phyloP scores from a whole-genome alignment of 257 asterid species.

The Parsonsia alboflavescens region DNA sequence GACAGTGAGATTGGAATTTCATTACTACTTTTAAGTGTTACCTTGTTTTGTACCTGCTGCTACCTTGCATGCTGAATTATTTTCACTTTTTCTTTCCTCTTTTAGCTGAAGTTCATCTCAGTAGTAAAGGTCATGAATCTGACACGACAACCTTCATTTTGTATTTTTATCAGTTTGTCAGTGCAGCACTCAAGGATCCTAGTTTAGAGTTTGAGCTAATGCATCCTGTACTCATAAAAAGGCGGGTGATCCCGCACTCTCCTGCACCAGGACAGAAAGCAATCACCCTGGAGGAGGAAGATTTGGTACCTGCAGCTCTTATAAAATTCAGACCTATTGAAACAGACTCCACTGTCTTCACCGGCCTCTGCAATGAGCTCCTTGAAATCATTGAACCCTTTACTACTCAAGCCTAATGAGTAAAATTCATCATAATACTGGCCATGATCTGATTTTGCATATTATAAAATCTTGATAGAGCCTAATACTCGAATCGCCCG shows the following conservation, averaged over 20 bases:
- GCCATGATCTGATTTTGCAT: neutral
- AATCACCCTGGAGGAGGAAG: slow-evolving; percentile 72
- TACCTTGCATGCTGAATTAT: neutral
- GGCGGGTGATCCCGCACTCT: slow-evolving; percentile 64
- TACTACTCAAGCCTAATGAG: slow-evolving; percentile 16
- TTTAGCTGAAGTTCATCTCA: neutral
- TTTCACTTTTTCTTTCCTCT: neutral
- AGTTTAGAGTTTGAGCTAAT: slow-evolving; percentile 73
- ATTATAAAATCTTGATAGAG: neutral
- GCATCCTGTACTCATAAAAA: slow-evolving; percentile 62
- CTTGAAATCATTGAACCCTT: slow-evolving; percentile 73
- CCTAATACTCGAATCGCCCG: neutral
- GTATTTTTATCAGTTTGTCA: slow-evolving; percentile 50
- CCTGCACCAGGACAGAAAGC: slow-evolving; percentile 49
- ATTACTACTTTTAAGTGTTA: neutral
- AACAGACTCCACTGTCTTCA: slow-evolving; percentile 61
- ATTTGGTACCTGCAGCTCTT: slow-evolving; percentile 86
- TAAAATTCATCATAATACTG: neutral
- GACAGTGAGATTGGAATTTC: neutral
- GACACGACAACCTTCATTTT: neutral
- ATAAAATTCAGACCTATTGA: slow-evolving; percentile 77
- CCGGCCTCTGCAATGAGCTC: slow-evolving; percentile 75
- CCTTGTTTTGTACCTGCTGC: neutral
- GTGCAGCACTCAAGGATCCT: slow-evolving; percentile 76
- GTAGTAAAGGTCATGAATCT: no score